These are phyloP conservation scores for Brasenia schreberi DNA, from an alignment of 164 flowering plant genomes.

Conservation along the genomic window DNA sequence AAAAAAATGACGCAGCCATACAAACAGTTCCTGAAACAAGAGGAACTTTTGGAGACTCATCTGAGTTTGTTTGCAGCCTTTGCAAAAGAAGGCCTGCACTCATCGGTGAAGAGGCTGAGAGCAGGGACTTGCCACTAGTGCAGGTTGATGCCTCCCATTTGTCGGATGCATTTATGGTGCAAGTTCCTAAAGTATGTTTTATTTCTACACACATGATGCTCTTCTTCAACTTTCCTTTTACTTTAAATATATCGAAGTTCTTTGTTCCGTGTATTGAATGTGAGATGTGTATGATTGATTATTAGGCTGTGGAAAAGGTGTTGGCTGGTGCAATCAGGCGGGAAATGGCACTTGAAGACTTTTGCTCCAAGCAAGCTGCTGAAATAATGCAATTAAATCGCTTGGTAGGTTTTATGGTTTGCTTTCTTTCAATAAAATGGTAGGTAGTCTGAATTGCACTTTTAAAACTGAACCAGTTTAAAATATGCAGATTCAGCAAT, in stretches of 20 bases:
- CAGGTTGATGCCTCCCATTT: slow-evolving; percentile 40
- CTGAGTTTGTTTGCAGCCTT: slow-evolving; percentile 33
- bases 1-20: slow-evolving; percentile 69
- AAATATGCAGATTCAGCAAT: slow-evolving; percentile 68
- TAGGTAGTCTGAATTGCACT: neutral
- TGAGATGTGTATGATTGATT: neutral
- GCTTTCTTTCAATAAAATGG: neutral
- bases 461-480: neutral
- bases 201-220: neutral
- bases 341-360: slow-evolving; percentile 94
- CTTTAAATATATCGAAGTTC: neutral
- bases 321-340: slow-evolving; percentile 92
- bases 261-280: neutral
- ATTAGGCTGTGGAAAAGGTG: slow-evolving; percentile 92
- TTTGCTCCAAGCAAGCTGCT: slow-evolving; percentile 61
- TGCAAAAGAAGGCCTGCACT: slow-evolving; percentile 41
- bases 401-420: slow-evolving; percentile 34
- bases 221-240: neutral
- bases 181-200: slow-evolving; percentile 69
- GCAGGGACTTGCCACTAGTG: slow-evolving; percentile 45
- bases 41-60: slow-evolving; percentile 15
- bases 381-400: slow-evolving; percentile 87
- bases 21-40: slow-evolving; percentile 41
- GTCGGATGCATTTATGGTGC: slow-evolving; percentile 40
- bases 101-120: slow-evolving; percentile 22